A percentile compares a stretch with the other conserved stretches of the same genome.
These are phyloP conservation scores for Lepidium africanum DNA, from an alignment of 345 rosid species.

Conservation along the genomic window DNA sequence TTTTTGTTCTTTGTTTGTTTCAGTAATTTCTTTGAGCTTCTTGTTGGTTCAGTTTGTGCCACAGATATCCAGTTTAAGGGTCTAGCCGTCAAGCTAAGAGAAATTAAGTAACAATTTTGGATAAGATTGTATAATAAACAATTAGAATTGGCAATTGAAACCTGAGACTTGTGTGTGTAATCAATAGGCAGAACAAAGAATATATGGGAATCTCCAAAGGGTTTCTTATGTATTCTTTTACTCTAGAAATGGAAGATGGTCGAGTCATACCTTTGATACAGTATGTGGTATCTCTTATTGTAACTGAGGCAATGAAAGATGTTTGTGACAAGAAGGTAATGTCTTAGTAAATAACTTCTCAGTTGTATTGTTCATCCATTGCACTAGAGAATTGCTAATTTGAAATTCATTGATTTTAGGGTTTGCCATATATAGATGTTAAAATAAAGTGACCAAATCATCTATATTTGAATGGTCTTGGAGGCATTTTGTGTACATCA, in stretches of 20 bases:
- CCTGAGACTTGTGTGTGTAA: neutral
- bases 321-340: constrained; percentile 53
- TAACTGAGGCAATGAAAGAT: constrained; percentile 75
- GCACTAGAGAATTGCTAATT: neutral
- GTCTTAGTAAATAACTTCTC: neutral
- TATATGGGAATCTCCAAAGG: constrained; percentile 80
- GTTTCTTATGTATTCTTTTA: constrained; percentile 83
- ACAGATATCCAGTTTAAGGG: constrained; percentile 69
- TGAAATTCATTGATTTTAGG: constrained; percentile 37
- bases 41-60: constrained; percentile 70
- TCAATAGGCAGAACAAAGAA: constrained; percentile 66
- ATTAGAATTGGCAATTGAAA: neutral
- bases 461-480: no score
- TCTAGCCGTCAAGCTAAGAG: no score
- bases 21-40: constrained; percentile 89
- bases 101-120: no score
- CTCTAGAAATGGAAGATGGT: constrained; percentile 78
- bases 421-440: constrained; percentile 56
- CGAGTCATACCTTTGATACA: constrained; percentile 71
- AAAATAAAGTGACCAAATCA: constrained; percentile 95
- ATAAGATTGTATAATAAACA: neutral
- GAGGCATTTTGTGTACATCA: no score
- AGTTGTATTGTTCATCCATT: neutral
- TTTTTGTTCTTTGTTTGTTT: constrained; percentile 3
- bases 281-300: constrained; percentile 79